These are phyloP conservation scores for Senecio squalidus DNA, from an alignment of 140 eudicot species.

Conservation along the genomic window DNA sequence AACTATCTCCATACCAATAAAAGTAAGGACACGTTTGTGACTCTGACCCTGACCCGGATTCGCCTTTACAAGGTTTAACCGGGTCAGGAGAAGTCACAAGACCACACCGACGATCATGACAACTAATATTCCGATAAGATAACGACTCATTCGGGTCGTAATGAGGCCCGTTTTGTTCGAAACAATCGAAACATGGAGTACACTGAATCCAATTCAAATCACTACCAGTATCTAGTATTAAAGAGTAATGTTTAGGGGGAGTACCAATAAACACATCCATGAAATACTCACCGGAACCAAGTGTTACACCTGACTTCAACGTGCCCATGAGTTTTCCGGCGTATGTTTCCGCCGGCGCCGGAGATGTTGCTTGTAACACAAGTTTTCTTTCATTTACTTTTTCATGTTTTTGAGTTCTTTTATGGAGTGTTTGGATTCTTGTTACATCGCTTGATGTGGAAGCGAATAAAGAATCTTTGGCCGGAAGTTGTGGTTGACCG, in stretches of 20 bases:
- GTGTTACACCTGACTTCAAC: constrained; percentile 81
- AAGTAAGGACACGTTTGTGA: constrained; percentile 74
- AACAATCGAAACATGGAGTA: constrained; percentile 78
- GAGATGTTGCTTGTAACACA: not conserved
- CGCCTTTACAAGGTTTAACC: constrained; percentile 34
- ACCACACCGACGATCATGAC: constrained; percentile 61
- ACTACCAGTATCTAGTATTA: constrained; percentile 90
- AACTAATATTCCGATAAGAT: constrained; percentile 51
- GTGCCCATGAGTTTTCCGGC: constrained; percentile 71
- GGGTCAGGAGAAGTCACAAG: constrained; percentile 78
- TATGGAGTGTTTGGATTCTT: constrained; percentile 65
- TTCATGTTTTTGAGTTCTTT: constrained; percentile 24
- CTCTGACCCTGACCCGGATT: no score
- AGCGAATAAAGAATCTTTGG: constrained; percentile 40
- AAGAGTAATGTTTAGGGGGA: constrained; percentile 79
- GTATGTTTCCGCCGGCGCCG: constrained; percentile 19
- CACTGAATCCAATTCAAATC: constrained; percentile 95
- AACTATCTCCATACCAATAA: constrained; percentile 97
- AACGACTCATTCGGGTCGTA: constrained; percentile 56
- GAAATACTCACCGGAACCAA: constrained; percentile 95
- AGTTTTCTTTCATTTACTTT: not conserved
- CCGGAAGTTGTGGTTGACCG: constrained; percentile 15
- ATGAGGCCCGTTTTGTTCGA: constrained; percentile 74
- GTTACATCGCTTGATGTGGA: constrained; percentile 48
- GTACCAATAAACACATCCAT: constrained; percentile 93